Evolutionary conservation across 2,329 filamentous ascomycete genomes (phyloP), one percentile per base, ranked within the genome.

Genomic region (Trichoderma citrinoviride): DNA sequence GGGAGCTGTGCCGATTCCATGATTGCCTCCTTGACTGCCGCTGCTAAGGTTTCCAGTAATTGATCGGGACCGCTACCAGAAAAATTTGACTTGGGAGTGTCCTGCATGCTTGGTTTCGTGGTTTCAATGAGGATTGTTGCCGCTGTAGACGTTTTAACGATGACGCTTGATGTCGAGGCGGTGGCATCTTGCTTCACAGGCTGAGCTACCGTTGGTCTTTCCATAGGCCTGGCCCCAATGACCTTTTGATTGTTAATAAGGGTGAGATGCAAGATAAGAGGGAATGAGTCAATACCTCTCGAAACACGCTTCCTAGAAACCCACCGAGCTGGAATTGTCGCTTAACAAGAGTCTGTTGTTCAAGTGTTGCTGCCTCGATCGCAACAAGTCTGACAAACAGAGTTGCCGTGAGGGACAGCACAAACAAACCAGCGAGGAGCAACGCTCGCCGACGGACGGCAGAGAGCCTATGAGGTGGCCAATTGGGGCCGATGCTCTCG

Each of bases 261-360:
- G 8, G 4, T 27, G 50, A 44, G 1, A 25, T 4, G 53, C 10
- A n/a, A 46, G n/a, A n/a, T 14, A 29, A 15, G 3, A n/a, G 27
- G 2, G 6, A 7, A 27, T 41, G 19, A n/a, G 0, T 3, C 3
- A 57, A 37, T 67, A 70, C 71, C 60, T 71, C 47, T 5, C 61
- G n/a, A 19, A 57, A 57, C 14, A 64, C 55, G 12, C 56, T 66
- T 10, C 60, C 67, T 1, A 72, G 25, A 25, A 69, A 55, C 14
- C 69, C 70, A 7, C 67, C 70, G 6, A 72, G 68, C 63, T 72
- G 71, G 29, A 73, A 73, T 47, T 73, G 71, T 5, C 71, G 67
- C 52, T 57, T 69, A 37, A 33, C 56, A 40, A 65, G 53, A 15
- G 37, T 10, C 2, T 58, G 50, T 25, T 56, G 55, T 27, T 67